These are phyloP conservation scores for Primulina huaijiensis DNA, from an alignment of 257 asterid species.

Conservation along the genomic window DNA sequence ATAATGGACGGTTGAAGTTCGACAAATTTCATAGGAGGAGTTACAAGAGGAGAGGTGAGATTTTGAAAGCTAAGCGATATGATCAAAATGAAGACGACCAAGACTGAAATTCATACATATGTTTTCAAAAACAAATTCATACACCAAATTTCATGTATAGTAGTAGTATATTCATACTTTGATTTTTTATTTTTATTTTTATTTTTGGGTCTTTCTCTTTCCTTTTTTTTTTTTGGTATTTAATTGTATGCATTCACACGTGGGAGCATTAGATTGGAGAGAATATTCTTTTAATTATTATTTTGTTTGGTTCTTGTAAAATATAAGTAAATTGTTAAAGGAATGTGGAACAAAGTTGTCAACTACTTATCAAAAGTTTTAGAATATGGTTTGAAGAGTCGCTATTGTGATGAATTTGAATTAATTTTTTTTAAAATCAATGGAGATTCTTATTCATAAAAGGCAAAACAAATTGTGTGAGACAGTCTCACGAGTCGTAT, in stretches of 20 bases:
- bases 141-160: background rate
- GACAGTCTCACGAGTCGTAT: too few relatives aligned
- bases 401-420: too few relatives aligned
- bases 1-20: conserved; percentile 60
- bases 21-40: conserved; percentile 42
- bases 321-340: conserved; percentile 2
- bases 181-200: conserved; percentile 17
- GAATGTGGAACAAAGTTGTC: background rate
- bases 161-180: conserved; percentile 8
- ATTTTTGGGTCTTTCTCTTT: background rate
- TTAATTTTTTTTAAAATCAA: too few relatives aligned
- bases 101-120: conserved; percentile 20
- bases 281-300: conserved; percentile 20
- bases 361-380: background rate
- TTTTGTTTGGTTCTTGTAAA: conserved; percentile 2
- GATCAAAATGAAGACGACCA: conserved; percentile 34
- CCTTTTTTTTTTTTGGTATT: conserved; percentile 1
- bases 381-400: too few relatives aligned
- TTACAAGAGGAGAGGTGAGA: conserved; percentile 41
- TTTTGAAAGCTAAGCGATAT: conserved; percentile 32
- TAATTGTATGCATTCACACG: background rate
- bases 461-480: too few relatives aligned
- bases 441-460: too few relatives aligned
- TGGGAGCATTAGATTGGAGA: conserved; percentile 17
- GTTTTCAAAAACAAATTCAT: too few relatives aligned